Base-by-base conservation (phyloP, 306 rosid genomes). In the Trichosanthes truncata region DNA sequence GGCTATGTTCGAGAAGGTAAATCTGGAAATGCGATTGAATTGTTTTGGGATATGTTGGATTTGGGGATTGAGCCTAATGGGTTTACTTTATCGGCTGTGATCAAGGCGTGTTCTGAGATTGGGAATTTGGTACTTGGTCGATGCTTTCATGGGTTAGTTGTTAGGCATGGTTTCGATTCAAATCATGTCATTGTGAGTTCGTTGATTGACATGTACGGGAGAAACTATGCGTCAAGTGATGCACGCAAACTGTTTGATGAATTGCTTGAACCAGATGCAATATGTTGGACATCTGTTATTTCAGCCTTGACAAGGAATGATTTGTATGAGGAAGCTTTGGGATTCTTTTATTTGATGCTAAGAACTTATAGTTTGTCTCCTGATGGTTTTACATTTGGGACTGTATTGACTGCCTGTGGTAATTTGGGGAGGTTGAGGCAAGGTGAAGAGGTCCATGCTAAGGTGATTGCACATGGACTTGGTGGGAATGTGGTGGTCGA, bases 141-240 rank as follows among this genome's bases (percentile, higher is more conserved):
- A 2, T 85, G 87, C 80, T 88, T 92, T 63, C 98, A 94, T 26
- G 92, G 83, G 4, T 15, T 88, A 31, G 92, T 92, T 4, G 7
- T 82, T 15, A 82, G 55, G 1, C 87, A 82, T 41, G 97, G 98
- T n/a, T 91, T 91, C 12, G 82, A 69, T 20, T 83, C 76, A 6
- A 91, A 87, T 77, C 33, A 20, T 45, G 96, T 92, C 0, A 71
- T 94, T 45, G 56, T 63, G 0, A 85, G 97, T 43, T 83, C 92
- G 26, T 51, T 94, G 83, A 88, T 91, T 9, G 92, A 91, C 43
- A 91, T 94, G 98, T 94, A 94, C 29, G 98, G 98, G 17, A 86
- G 89, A 63, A 87, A 80, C 23, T 56, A 10, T 4, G 81, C 45
- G 4, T 80, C 86, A 0, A 57, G 63, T 6, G 89, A 88, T 49